phyloP scores from a whole-genome alignment of 352 stramenopile species.

The Phytophthora meadii region DNA sequence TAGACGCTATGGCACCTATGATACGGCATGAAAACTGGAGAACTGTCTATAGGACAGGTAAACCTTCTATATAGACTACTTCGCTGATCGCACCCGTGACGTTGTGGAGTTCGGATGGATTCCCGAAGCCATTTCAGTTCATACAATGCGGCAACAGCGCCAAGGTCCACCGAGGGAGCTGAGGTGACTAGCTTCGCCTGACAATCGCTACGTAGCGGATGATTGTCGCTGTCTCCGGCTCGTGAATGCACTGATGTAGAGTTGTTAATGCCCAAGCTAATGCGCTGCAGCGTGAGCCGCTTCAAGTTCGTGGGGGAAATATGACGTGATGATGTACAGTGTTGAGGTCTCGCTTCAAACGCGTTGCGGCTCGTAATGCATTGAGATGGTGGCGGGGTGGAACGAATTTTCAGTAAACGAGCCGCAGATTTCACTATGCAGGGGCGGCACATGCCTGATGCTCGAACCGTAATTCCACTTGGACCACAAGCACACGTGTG shows the following conservation, averaged over 20 bases:
- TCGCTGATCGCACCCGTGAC: conserved; percentile 3
- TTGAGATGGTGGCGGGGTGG: conserved; percentile 14
- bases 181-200: conserved; percentile 11
- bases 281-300: not conserved
- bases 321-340: not conserved
- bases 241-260: not conserved
- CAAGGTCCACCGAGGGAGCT: conserved; percentile 17
- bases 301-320: conserved; percentile 4
- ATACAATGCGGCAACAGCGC: conserved; percentile 12
- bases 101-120: conserved; percentile 16
- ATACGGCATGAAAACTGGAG: not conserved
- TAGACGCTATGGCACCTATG: too few species aligned
- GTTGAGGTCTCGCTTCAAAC: not conserved
- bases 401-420: conserved; percentile 29
- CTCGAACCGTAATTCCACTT: conserved; percentile 11
- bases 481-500: conserved; percentile 14
- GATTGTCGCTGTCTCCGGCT: conserved; percentile 1
- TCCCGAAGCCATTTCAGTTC: conserved; percentile 28
- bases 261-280: conserved; percentile 11
- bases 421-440: conserved; percentile 20
- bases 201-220: conserved; percentile 10
- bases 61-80: not conserved
- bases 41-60: not conserved
- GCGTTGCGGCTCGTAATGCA: conserved; percentile 10
- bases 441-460: not conserved